These are phyloP conservation scores for Acanthamoeba healyi DNA, from an alignment of 208 protist species.

Conservation along the genomic window DNA sequence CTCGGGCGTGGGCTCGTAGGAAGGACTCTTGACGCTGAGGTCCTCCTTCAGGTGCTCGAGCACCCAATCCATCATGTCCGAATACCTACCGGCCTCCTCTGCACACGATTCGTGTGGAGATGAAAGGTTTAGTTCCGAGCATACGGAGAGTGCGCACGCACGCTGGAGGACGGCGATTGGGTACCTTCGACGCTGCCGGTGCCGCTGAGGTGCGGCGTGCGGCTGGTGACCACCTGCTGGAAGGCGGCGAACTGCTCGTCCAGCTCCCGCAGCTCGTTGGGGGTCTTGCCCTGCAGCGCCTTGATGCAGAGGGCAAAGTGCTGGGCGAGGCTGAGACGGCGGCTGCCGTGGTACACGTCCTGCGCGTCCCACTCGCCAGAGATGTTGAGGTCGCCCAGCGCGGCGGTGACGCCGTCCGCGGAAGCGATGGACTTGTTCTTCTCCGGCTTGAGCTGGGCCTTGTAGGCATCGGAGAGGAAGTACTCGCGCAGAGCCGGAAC, in stretches of 20 bases:
- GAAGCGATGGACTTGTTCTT: neutral
- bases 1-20: slow-evolving; percentile 6
- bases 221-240: neutral
- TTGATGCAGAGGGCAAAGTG: slow-evolving; percentile 12
- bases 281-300: slow-evolving; percentile 8
- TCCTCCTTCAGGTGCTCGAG: slow-evolving; percentile 11
- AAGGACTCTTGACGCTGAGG: neutral
- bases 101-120: no score
- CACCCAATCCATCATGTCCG: neutral
- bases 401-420: neutral
- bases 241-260: slow-evolving; percentile 21
- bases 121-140: no score
- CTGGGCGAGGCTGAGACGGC: neutral
- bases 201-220: slow-evolving; percentile 4
- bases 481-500: neutral
- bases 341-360: neutral
- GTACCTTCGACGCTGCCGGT: neutral
- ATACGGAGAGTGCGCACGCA: no score
- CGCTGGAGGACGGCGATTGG: no score
- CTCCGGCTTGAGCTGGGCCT: neutral
- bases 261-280: neutral
- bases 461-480: neutral
- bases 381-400: neutral
- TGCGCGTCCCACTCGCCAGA: neutral
- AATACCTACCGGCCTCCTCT: neutral